Conservation (phyloP, 139 green algal species). For the Chlorella vulgaris region DNA sequence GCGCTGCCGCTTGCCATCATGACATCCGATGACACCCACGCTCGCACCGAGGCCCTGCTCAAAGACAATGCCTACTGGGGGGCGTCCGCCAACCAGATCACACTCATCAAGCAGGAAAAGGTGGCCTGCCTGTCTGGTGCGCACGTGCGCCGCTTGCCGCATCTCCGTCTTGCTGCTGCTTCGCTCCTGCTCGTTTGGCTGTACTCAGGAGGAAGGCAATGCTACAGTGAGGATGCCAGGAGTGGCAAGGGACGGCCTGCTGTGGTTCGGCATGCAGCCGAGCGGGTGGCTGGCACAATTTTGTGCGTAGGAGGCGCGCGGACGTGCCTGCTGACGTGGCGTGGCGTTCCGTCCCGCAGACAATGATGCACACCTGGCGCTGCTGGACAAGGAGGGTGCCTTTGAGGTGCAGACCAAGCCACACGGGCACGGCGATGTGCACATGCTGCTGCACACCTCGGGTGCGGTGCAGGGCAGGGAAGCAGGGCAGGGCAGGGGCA, state of each 20-base stretch:
- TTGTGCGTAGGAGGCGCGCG: no score
- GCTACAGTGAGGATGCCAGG: no score
- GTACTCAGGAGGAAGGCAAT: no score
- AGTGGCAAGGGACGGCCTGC: no score
- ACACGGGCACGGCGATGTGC: slow-evolving; percentile 98
- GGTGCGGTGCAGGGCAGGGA: slow-evolving; percentile 39
- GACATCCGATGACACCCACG: slow-evolving; percentile 98
- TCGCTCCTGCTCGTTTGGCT: no score
- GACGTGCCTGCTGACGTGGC: no score
- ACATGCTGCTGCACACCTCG: slow-evolving; percentile 86
- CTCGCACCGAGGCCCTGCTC: slow-evolving; percentile 80
- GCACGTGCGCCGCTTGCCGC: no score
- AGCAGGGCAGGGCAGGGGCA: background rate
- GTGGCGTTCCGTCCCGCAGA: slow-evolving; percentile 53
- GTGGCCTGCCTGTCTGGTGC: slow-evolving; percentile 86
- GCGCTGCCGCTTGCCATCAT: slow-evolving; percentile 96
- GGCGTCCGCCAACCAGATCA: slow-evolving; percentile 71
- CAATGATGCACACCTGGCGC: slow-evolving; percentile 84
- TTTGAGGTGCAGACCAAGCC: slow-evolving; percentile 93
- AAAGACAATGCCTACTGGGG: slow-evolving; percentile 89
- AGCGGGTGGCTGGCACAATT: no score
- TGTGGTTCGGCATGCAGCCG: no score
- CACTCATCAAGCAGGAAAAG: slow-evolving; percentile 97
- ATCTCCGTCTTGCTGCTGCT: no score
- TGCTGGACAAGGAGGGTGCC: slow-evolving; percentile 69